Conservation (phyloP, 177 flowering plant species). For the Telopea speciosissima region DNA sequence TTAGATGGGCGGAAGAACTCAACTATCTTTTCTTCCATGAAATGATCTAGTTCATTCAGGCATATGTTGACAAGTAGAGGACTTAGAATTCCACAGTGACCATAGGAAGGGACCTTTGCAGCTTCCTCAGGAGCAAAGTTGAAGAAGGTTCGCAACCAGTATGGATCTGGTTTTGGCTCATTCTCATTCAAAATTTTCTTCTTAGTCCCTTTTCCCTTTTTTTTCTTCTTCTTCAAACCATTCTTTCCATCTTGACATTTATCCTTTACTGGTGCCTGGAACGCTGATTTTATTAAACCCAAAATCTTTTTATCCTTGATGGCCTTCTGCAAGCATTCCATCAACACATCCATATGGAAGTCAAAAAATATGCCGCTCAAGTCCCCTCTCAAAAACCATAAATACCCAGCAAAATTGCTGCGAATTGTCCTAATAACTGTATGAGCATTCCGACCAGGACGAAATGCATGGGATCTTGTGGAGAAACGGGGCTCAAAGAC, state of each 20-base stretch:
- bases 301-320: conserved; percentile 70
- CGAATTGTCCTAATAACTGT: conserved; percentile 80
- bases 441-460: conserved; percentile 82
- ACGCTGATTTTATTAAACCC: conserved; percentile 54
- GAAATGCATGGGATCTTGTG: conserved; percentile 62
- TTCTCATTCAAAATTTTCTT: conserved; percentile 56
- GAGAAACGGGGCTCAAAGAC: conserved; percentile 80
- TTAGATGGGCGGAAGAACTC: conserved; percentile 62
- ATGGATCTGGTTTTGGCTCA: conserved; percentile 96
- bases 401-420: conserved; percentile 87
- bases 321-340: conserved; percentile 57
- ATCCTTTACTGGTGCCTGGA: conserved; percentile 19
- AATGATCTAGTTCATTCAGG: conserved; percentile 68
- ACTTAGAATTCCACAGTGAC: conserved; percentile 83
- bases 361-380: conserved; percentile 45
- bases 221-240: conserved; percentile 33
- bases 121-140: conserved; percentile 89
- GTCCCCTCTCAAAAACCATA: conserved; percentile 87
- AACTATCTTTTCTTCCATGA: conserved; percentile 70
- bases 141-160: conserved; percentile 86
- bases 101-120: conserved; percentile 67
- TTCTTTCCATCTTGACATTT: not conserved
- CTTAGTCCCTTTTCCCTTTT: conserved; percentile 21
- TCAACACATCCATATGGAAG: conserved; percentile 39
- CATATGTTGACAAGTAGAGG: conserved; percentile 83